Evolutionary conservation across 305 asterid species (phyloP), one percentile per base, ranked within the genome.

Genomic region (Fraxinus albicans): DNA sequence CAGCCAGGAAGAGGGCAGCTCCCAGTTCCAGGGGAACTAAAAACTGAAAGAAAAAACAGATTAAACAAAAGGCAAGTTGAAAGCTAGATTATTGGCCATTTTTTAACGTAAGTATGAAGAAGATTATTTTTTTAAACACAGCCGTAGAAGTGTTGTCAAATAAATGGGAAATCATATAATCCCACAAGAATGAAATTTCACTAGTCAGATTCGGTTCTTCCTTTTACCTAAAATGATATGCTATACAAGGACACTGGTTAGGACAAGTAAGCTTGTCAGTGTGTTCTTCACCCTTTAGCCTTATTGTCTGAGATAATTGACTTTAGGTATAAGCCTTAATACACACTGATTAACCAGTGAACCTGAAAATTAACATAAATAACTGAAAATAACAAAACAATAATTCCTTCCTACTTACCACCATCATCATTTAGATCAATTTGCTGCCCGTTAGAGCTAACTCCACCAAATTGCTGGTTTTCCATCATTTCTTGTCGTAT

Each of bases 1-100:
- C 89, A 94, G 74, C 97, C 97, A 53, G 97, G 93, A 77, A 94
- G 90, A 1, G 94, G 97, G 79, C 97, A 90, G 84, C 92, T 91
- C 76, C 95, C 95, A 85, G 90, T 92, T 82, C 93, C 98, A 75
- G 91, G 77, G 82, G 93, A 85, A 80, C 92, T 93, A 85, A 90
- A 93, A 83, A 79, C 98, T 95, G 94, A 75, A 77, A 81, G 78
- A 70, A 69, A 82, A 81, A 47, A 10, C 58, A 47, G 58, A 47
- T 47, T 13, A 47, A 47, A 13, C n/a, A n/a, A 47, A 47, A 47
- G 58, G 80, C 58, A 47, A 47, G 83, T 58, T 58, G 70, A 47
- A 40, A 60, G 76, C 79, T 63, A 60, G 65, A 47, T 3, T 29
- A 75, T 8, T 6, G 58, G 40, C 69, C 77, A 78, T 33, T 63